Conservation (phyloP, 495 filamentous ascomycete species). For the Filosporella fistucella region DNA sequence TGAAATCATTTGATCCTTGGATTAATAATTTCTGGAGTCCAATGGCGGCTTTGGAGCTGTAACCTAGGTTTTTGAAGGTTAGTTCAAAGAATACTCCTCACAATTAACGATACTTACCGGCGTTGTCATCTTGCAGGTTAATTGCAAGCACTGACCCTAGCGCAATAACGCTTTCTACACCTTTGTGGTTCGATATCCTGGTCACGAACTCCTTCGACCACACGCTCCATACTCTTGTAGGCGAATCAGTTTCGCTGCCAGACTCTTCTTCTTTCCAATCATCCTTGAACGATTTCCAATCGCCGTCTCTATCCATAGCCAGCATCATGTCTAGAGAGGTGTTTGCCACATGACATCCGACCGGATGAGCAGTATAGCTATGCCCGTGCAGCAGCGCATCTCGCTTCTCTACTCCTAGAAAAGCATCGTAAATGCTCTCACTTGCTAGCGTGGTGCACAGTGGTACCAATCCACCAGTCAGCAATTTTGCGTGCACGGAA, state of each 20-base stretch:
- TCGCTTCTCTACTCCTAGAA: slow-evolving; percentile 59
- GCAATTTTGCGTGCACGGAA: slow-evolving; percentile 70
- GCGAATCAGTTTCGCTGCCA: not conserved
- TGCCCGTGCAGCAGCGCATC: slow-evolving; percentile 75
- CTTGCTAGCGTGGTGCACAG: slow-evolving; percentile 67
- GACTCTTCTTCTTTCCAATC: slow-evolving; percentile 31
- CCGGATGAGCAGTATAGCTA: slow-evolving; percentile 75
- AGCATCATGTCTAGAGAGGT: slow-evolving; percentile 51
- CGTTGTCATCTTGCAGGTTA: slow-evolving; percentile 38
- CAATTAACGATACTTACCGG: slow-evolving; percentile 11
- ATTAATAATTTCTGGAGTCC: slow-evolving; percentile 53
- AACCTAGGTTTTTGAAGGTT: slow-evolving; percentile 37
- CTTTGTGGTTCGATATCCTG: slow-evolving; percentile 43
- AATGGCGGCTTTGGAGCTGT: slow-evolving; percentile 60
- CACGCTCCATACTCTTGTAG: slow-evolving; percentile 55
- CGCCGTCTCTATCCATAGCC: slow-evolving; percentile 48
- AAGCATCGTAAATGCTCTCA: slow-evolving; percentile 65
- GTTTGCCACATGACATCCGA: slow-evolving; percentile 69
- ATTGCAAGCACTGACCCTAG: slow-evolving; percentile 69
- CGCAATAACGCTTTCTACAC: slow-evolving; percentile 61
- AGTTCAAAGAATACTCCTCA: not conserved
- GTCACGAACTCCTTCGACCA: slow-evolving; percentile 56
- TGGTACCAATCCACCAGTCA: slow-evolving; percentile 74
- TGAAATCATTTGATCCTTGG: slow-evolving; percentile 23
- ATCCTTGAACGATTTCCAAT: slow-evolving; percentile 43